Base-by-base conservation (phyloP, 192 early-diverging fungal species). In the Rhizophagus sp. region DNA sequence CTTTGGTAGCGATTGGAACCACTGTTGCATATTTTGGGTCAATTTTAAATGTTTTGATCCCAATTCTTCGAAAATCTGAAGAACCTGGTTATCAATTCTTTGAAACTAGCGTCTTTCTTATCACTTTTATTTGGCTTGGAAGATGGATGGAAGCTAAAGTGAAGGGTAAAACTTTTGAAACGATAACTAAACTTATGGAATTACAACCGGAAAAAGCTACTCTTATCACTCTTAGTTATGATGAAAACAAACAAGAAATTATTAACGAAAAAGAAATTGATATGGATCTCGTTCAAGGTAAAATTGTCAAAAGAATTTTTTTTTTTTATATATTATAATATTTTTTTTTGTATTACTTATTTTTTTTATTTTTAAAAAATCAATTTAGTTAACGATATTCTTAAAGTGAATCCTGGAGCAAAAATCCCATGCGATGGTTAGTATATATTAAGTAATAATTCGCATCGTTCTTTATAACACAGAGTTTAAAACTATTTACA, bases 111-210 rank as follows among this genome's bases (percentile, higher is more conserved):
- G 88, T 94, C 17, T 89, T 94, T 50, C 80, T 96, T 73, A 90
- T 95, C 61, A 93, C 93, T 0, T 95, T 96, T 84, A 93, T 96
- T 77, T 85, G 92, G 62, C 82, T 95, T 25, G 95, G 95, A 61
- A 94, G 93, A 81, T 96, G 92, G 87, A 80, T 96, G 52, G 94
- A 95, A 78, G 86, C 86, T 15, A 89, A 90, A 81, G 94, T 94
- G 6, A 96, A 94, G 73, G 94, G 93, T 33, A 86, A 89, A 80
- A 95, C 95, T 1, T 89, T 92, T 9, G 90, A 91, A 81, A 94
- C 94, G 0, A 91, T 96, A 44, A 92, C 91, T 25, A 88, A 93
- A 76, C 79, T 96, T 44, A 86, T 95, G 86, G 86, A 87, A n/a
- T 85, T 96, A 27, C 88, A 94, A 63, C 95, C 95, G 0, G 90